Base-by-base conservation (phyloP, 2,329 filamentous ascomycete genomes). In the Scleromitrula shiraiana region DNA sequence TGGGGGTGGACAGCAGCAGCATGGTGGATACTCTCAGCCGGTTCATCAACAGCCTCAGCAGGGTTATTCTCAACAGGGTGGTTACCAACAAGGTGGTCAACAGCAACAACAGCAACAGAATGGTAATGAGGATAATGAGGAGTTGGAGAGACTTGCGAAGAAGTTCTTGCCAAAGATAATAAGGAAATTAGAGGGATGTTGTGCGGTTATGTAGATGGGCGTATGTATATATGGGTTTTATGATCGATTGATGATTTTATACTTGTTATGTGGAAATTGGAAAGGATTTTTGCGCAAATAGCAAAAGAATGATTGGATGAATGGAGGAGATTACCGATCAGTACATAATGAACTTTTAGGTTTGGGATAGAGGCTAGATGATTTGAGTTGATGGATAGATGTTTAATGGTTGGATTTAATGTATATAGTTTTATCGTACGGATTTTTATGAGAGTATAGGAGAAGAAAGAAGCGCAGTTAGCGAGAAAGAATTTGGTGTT, bases 1-100 rank as follows among this genome's bases (percentile, higher is more conserved):
- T n/a, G 65, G 67, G 66, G 68, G 74, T 49, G 64, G 56, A 8
- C 68, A 70, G 20, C 35, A 46, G 22, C 44, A 40, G 24, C 36
- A 46, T 23, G 65, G 67, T 66, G 68, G 74, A 19, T 66, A 69
- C 51, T 69, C 74, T 29, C 68, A 70, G 51, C 65, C 60, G 48
- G 64, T 56, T 8, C 68, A 70, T 15, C 68, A 72, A 29, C 45
- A 47, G 20, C 29, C 37, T 14, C 45, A 47, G 38, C 70, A 76
- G 54, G 64, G 72, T 50, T 59, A 69, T 47, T 44, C 33, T 33
- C 46, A 50, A 32, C 46, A 68, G 39, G 46, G 50, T 38, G 45
- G 45, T 7, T 49, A 57, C 30, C 51, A 52, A 45, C 65, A 67
- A 3, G 65, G 65, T 29, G 66, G 70, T 22, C 67, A 74, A 53